phyloP scores from a whole-genome alignment of 2,329 filamentous ascomycete genomes.

The Pezicula rhizophila region DNA sequence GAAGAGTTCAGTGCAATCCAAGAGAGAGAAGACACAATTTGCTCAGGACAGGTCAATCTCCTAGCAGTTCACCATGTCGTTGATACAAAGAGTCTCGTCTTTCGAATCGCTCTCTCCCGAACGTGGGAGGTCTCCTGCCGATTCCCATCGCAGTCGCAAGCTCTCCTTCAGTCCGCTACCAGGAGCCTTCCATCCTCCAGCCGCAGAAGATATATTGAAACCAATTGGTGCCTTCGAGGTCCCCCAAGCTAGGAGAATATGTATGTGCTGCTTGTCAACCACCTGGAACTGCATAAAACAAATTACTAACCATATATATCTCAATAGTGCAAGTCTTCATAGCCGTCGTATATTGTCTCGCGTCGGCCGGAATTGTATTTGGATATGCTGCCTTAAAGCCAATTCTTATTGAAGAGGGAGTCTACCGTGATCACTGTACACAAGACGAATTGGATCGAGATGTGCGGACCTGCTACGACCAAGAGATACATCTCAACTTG shows the following conservation, averaged over 20 bases:
- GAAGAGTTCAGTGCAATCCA: no score
- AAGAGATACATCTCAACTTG: conserved; percentile 68
- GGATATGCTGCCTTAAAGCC: conserved; percentile 83
- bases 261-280: conserved; percentile 14
- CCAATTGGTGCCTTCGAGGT: conserved; percentile 33
- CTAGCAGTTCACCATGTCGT: conserved; percentile 13
- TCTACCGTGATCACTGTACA: conserved; percentile 62
- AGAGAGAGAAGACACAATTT: no score
- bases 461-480: conserved; percentile 48
- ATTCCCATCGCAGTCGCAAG: conserved; percentile 14
- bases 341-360: conserved; percentile 66
- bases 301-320: conserved; percentile 1
- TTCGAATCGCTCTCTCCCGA: conserved; percentile 19
- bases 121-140: conserved; percentile 15
- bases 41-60: no score
- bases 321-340: conserved; percentile 59
- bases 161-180: conserved; percentile 21
- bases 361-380: conserved; percentile 75
- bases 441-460: conserved; percentile 41
- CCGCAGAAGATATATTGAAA: conserved; percentile 7
- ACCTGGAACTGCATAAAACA: conserved; percentile 2
- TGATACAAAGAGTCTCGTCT: conserved; percentile 20
- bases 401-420: conserved; percentile 65
- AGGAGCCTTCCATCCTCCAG: conserved; percentile 14
- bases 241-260: conserved; percentile 28